A percentile compares a stretch with the other conserved stretches of the same genome.
phyloP scores from a whole-genome alignment of 257 asterid genomes.

The Solanum ossicruentum region DNA sequence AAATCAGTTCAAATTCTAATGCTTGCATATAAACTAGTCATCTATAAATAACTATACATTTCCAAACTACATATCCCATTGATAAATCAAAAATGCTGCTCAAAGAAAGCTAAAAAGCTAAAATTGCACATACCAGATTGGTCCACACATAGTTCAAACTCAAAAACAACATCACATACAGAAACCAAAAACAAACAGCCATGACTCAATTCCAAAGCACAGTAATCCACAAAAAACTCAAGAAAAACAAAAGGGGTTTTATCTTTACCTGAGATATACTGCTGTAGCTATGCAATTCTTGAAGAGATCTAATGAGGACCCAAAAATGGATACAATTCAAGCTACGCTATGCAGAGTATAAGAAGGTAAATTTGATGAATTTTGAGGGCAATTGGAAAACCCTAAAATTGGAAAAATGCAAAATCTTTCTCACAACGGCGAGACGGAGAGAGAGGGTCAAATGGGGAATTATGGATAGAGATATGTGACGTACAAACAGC shows the following conservation, averaged over 20 bases:
- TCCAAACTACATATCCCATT: not conserved
- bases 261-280: not conserved
- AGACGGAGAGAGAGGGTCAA: not conserved
- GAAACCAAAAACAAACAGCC: not conserved
- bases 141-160: not conserved
- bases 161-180: not conserved
- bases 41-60: not conserved
- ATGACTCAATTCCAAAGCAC: not conserved
- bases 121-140: not conserved
- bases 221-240: not conserved
- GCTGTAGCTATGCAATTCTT: not conserved
- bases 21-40: not conserved
- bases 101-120: not conserved
- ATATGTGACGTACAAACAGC: not conserved
- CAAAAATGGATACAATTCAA: not conserved
- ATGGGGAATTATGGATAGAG: not conserved
- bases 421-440: not conserved
- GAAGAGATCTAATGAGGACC: not conserved
- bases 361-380: not conserved
- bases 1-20: not conserved
- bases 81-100: not conserved
- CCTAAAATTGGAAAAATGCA: not conserved
- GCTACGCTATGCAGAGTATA: not conserved
- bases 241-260: not conserved
- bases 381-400: not conserved